Evolutionary conservation across 2,329 filamentous ascomycete species (phyloP), one percentile per base, ranked within the genome.

Genomic region (Calonectria pseudoreteaudii): DNA sequence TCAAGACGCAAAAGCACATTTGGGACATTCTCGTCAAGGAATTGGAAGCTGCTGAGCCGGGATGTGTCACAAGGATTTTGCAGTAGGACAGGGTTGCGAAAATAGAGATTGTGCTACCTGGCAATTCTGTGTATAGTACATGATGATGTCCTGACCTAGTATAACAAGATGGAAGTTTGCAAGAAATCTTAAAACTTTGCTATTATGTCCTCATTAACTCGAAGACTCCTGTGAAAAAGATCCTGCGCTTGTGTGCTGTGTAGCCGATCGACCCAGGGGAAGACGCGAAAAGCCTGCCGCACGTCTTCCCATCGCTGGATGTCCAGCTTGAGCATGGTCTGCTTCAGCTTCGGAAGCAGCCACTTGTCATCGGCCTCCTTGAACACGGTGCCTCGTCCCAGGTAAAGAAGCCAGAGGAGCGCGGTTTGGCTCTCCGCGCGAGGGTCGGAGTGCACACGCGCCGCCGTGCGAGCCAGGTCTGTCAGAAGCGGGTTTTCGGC

Each of bases 11-110:
- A 71, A 75, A 82, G 71, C 44, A 58, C 16, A 65, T 81, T 4
- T 84, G 83, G 82, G 74, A 82, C 5, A 58, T 68, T 11, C 52
- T 85, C 31, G 75, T 78, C 6, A 74, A 71, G 23, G 77, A 82
- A 70, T 49, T 84, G 28, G 81, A 85, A 66, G 53, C 50, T 14
- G 71, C 78, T 23, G 75, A 80, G 60, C 81, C 81, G 18, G 82
- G 82, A 1, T 81, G 79, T 56, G 74, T 84, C 41, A 23, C 47
- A 23, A 74, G 68, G 66, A 26, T 73, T 6, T 31, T 76, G 13
- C 47, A 68, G 34, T 53, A 62, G n/a, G 20, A 3, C n/a, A 47
- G 38, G 10, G 34, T 20, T 62, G n/a, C 38, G 14, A 30, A 41
- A 16, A 31, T 31, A 31, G 11, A 23, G 56, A 26, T 8, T 18